Percentiles rank a stretch among this genome's conserved stretches.
phyloP scores from a whole-genome alignment of 2,329 filamentous ascomycete species.

The Elsinoe ampelina region DNA sequence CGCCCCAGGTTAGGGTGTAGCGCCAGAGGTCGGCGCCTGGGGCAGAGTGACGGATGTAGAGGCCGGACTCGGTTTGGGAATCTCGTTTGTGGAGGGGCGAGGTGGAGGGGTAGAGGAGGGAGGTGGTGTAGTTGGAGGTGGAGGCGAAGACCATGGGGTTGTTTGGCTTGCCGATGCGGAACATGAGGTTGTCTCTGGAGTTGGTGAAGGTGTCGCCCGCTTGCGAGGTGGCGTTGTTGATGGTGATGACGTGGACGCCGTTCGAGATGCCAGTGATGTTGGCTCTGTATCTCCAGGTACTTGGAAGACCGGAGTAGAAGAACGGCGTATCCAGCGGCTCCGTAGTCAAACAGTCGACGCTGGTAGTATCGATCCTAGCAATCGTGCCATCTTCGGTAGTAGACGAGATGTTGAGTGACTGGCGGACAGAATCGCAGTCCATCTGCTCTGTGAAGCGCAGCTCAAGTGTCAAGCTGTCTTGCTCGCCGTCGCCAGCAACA shows the following conservation, averaged over 20 bases:
- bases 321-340: slow-evolving; percentile 30
- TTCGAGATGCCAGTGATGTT: slow-evolving; percentile 49
- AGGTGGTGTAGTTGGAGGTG: slow-evolving; percentile 49
- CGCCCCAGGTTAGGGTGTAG: slow-evolving; percentile 54
- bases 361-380: slow-evolving; percentile 37
- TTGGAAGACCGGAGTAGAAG: slow-evolving; percentile 42
- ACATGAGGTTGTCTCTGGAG: slow-evolving; percentile 51
- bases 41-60: slow-evolving; percentile 49
- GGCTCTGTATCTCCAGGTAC: slow-evolving; percentile 45
- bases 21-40: slow-evolving; percentile 54
- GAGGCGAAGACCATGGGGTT: slow-evolving; percentile 53
- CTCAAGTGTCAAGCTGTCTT: slow-evolving; percentile 42
- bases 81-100: slow-evolving; percentile 16
- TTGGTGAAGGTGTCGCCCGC: slow-evolving; percentile 36
- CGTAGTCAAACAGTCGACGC: slow-evolving; percentile 38
- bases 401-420: slow-evolving; percentile 44
- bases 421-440: slow-evolving; percentile 48
- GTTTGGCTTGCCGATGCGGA: slow-evolving; percentile 48
- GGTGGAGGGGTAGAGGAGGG: slow-evolving; percentile 38
- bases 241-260: slow-evolving; percentile 50
- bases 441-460: slow-evolving; percentile 52
- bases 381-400: slow-evolving; percentile 39
- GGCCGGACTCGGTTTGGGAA: slow-evolving; percentile 30
- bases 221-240: slow-evolving; percentile 44
- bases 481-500: slow-evolving; percentile 27